phyloP scores from a whole-genome alignment of 305 asterid species.

The Stenogyne calaminthoides region DNA sequence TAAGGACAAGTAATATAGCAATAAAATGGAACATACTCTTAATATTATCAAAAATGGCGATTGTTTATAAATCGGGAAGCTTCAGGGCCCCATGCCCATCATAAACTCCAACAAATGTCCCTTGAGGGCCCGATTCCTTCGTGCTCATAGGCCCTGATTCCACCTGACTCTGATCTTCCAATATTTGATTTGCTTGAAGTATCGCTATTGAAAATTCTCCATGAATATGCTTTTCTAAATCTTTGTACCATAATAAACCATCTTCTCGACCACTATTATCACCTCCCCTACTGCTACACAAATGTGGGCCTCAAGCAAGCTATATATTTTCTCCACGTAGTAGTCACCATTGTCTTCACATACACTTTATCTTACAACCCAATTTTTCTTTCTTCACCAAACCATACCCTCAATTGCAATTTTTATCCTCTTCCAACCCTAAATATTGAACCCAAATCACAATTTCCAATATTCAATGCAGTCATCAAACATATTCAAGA shows the following conservation, averaged over 20 bases:
- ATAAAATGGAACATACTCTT: slow-evolving; percentile 50
- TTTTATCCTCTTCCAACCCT: slow-evolving; percentile 23
- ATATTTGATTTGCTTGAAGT: slow-evolving; percentile 52
- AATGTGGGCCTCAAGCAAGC: slow-evolving; percentile 62
- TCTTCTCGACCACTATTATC: slow-evolving; percentile 47
- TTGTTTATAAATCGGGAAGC: slow-evolving; percentile 55
- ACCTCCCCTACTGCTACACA: slow-evolving; percentile 41
- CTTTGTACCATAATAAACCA: slow-evolving; percentile 72
- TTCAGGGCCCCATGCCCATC: slow-evolving; percentile 85
- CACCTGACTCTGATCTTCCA: slow-evolving; percentile 73
- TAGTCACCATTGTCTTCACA: slow-evolving; percentile 53
- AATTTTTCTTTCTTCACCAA: slow-evolving; percentile 26
- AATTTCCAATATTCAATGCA: slow-evolving; percentile 23
- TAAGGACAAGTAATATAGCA: not conserved
- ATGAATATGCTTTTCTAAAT: slow-evolving; percentile 54
- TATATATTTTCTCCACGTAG: slow-evolving; percentile 55
- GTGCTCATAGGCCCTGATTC: slow-evolving; percentile 70
- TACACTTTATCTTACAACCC: slow-evolving; percentile 27
- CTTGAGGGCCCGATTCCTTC: slow-evolving; percentile 51
- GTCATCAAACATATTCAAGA: slow-evolving; percentile 25
- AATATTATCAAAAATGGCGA: slow-evolving; percentile 53
- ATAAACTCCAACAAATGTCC: slow-evolving; percentile 72
- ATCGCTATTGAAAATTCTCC: slow-evolving; percentile 80
- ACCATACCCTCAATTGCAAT: slow-evolving; percentile 30
- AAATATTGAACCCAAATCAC: slow-evolving; percentile 34